Base-by-base conservation (phyloP, 345 rosid species). In the Eutrema heterophyllum region DNA sequence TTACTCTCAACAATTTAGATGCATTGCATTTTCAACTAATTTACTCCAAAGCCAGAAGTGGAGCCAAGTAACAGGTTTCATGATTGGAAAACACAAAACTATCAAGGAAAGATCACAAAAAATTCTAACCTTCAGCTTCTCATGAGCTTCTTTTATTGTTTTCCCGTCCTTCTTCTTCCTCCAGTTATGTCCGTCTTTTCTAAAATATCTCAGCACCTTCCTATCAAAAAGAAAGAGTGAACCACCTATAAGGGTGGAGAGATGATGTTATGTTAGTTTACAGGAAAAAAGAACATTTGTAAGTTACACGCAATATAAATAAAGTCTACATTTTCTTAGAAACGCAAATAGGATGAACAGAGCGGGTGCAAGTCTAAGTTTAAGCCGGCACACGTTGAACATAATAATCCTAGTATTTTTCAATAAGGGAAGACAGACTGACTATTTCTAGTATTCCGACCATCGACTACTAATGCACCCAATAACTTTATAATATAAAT, bases 131-230 rank as follows among this genome's bases (percentile, higher is more conserved):
- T 89, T 91, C 29, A 91, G 82, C 87, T 87, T 89, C 86, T 90
- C 97, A 76, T 93, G 93, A 71, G 97, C 97, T 83, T 93, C 98
- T 84, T 81, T 91, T 24, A 91, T 88, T 9, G 92, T 91, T 81
- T 92, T 92, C 32, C 95, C 95, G 75, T 92, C 97, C 58, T 79
- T 88, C 69, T 92, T 92, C 87, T 88, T 92, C 81, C 97, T 87
- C 98, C 98, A 92, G 73, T 81, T 87, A 80, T 90, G 98, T 3
- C 91, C 98, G 76, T 92, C 98, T 82, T 90, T 92, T 68, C 98
- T 87, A 77, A 92, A 92, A 81, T 92, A 92, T 81, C 98, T 86
- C 68, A 92, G 75, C 67, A 84, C 95, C 84, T 92, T 92, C 71
- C 95, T 88, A 76, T 92, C 93, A 68, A 90, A 92, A 49, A 92